Conservation (phyloP, 257 asterid species). For the Plantago major region DNA sequence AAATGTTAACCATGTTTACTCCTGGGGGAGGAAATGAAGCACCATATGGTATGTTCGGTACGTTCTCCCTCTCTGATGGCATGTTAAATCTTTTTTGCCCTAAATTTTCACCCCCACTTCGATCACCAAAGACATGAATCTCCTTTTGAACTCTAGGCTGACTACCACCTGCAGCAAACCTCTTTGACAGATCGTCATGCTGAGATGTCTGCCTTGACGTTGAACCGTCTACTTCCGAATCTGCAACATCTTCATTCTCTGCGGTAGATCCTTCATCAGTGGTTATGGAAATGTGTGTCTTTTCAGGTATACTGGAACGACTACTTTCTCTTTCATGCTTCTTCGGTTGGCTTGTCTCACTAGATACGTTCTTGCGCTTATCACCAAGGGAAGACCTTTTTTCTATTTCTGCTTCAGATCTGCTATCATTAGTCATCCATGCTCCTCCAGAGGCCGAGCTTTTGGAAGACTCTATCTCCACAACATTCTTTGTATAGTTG, state of each 20-base stretch:
- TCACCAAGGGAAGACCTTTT: conserved; percentile 51
- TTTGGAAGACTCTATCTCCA: conserved; percentile 52
- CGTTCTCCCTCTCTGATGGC: conserved; percentile 71
- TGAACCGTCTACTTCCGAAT: conserved; percentile 85
- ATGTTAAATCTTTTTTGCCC: conserved; percentile 63
- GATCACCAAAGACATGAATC: conserved; percentile 45
- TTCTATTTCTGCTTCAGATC: conserved; percentile 58
- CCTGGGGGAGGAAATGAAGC: conserved; percentile 48
- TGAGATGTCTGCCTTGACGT: conserved; percentile 56
- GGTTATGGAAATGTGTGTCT: conserved; percentile 80
- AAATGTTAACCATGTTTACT: conserved; percentile 40
- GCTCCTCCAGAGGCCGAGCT: conserved; percentile 53
- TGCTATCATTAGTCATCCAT: conserved; percentile 52
- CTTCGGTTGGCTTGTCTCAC: conserved; percentile 53
- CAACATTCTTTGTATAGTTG: conserved; percentile 38
- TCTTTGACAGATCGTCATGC: conserved; percentile 47
- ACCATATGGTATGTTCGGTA: conserved; percentile 41
- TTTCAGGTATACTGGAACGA: conserved; percentile 46
- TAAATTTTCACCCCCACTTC: conserved; percentile 46
- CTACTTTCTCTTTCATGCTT: conserved; percentile 54
- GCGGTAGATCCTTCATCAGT: conserved; percentile 95
- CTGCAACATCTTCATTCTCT: conserved; percentile 95
- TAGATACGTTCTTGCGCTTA: conserved; percentile 55
- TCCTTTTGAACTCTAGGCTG: conserved; percentile 47
- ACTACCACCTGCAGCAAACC: conserved; percentile 32